Conservation (phyloP, 116 monocot species). For the Posidonia oceanica region DNA sequence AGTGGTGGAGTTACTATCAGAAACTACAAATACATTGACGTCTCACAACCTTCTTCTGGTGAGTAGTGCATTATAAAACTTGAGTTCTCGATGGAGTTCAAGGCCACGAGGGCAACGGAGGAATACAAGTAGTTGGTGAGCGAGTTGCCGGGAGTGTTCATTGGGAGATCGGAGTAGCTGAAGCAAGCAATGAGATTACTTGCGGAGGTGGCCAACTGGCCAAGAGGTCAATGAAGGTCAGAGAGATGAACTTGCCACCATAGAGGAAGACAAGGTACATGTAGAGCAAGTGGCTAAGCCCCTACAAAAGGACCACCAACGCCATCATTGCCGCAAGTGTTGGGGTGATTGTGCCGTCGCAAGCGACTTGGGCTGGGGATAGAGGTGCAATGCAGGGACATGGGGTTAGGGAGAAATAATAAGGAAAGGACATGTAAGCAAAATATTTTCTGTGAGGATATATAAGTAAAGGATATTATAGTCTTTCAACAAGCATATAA, state of each 20-base stretch:
- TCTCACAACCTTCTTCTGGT: background rate
- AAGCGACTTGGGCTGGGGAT: background rate
- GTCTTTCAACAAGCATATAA: too few relatives aligned
- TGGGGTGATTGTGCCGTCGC: background rate
- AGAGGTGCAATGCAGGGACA: constrained; percentile 4
- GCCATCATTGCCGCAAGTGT: background rate
- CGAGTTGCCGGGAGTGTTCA: constrained; percentile 24
- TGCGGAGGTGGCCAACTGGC: constrained; percentile 24
- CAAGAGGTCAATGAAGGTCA: constrained; percentile 23
- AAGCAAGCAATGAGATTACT: constrained; percentile 23
- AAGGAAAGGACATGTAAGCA: too few relatives aligned
- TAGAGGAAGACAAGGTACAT: constrained; percentile 55
- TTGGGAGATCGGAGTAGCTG: constrained; percentile 25
- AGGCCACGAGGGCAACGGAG: constrained; percentile 41
- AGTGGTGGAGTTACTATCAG: constrained; percentile 20
- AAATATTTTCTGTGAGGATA: too few relatives aligned
- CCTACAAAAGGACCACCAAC: constrained; percentile 32
- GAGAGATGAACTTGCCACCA: constrained; percentile 41
- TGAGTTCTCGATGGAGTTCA: constrained; percentile 38
- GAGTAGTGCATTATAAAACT: constrained; percentile 30
- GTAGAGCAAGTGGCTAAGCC: constrained; percentile 50
- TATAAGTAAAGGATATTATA: too few relatives aligned
- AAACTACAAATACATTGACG: constrained; percentile 50
- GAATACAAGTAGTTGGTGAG: constrained; percentile 23
- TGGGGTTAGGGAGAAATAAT: constrained; percentile 16